phyloP scores from a whole-genome alignment of 768 basidiomycete species.

The Podaxis pistillaris region DNA sequence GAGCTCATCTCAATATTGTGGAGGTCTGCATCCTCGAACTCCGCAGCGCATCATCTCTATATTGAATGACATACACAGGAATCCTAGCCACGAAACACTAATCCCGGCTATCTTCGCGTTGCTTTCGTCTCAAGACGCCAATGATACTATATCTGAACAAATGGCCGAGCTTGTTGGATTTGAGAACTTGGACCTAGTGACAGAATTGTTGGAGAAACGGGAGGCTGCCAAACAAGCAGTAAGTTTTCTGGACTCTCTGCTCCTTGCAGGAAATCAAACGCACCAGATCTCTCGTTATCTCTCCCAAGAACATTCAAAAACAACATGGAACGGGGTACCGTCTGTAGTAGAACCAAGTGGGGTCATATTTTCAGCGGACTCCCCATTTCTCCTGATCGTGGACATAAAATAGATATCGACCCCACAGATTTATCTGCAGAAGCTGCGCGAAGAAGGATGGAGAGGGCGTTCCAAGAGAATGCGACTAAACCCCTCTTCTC shows the following conservation, averaged over 20 bases:
- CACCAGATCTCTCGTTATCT: slow-evolving; percentile 10
- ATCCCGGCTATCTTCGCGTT: slow-evolving; percentile 32
- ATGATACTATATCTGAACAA: slow-evolving; percentile 77
- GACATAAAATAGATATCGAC: background rate
- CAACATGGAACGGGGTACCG: background rate
- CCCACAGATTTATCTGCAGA: slow-evolving; percentile 3
- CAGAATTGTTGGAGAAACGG: slow-evolving; percentile 66
- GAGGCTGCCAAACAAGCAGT: slow-evolving; percentile 48
- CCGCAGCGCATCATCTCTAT: no score
- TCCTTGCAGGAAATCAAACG: background rate
- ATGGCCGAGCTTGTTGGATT: slow-evolving; percentile 81
- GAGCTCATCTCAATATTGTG: background rate
- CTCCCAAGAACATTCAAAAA: background rate
- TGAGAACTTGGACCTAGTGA: slow-evolving; percentile 77
- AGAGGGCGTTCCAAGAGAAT: slow-evolving; percentile 57
- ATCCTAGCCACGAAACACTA: slow-evolving; percentile 17
- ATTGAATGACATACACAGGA: slow-evolving; percentile 9
- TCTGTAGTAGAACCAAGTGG: background rate
- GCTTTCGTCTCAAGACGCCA: slow-evolving; percentile 47
- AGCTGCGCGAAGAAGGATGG: slow-evolving; percentile 61
- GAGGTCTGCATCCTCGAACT: background rate
- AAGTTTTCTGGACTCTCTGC: slow-evolving; percentile 13
- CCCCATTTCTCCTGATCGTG: background rate
- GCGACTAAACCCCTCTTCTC: slow-evolving; percentile 66
- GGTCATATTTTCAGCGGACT: background rate